A percentile compares a stretch with the other conserved stretches of the same genome.
Conservation (phyloP, 192 early-diverging fungal genomes). For the Gryganskiella cystojenkinii region DNA sequence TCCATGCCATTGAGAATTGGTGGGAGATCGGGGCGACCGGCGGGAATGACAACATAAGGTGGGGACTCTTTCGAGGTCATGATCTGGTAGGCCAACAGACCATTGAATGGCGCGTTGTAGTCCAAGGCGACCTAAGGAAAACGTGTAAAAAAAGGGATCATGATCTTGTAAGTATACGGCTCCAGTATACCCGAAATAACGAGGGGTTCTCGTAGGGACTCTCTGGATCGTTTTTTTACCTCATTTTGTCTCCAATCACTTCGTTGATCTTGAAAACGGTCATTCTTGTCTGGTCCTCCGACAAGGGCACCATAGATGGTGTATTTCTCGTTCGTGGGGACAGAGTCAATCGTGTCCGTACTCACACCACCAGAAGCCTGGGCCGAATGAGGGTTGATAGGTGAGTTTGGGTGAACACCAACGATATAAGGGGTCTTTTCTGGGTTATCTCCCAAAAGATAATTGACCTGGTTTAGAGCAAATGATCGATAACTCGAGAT, state of each 20-base stretch:
- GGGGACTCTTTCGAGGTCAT: constrained; percentile 50
- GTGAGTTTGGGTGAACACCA: constrained; percentile 68
- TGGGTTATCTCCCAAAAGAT: constrained; percentile 65
- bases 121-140: constrained; percentile 60
- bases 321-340: constrained; percentile 45
- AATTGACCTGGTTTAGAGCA: constrained; percentile 60
- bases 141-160: too few species aligned
- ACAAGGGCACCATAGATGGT: constrained; percentile 67
- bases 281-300: constrained; percentile 66
- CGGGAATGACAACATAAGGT: constrained; percentile 59
- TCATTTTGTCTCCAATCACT: constrained; percentile 60
- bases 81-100: constrained; percentile 63
- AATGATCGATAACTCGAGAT: constrained; percentile 27
- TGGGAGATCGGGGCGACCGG: constrained; percentile 54
- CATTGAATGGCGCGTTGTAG: constrained; percentile 64
- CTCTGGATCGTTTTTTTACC: too few species aligned
- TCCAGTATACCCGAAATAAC: too few species aligned
- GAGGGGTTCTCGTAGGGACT: too few species aligned
- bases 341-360: constrained; percentile 48
- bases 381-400: constrained; percentile 67
- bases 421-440: constrained; percentile 65
- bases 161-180: too few species aligned
- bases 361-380: constrained; percentile 62
- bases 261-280: constrained; percentile 59
- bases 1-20: constrained; percentile 39